Evolutionary conservation across 257 asterid species (phyloP).

Genomic region (Gentiana macrophylla): DNA sequence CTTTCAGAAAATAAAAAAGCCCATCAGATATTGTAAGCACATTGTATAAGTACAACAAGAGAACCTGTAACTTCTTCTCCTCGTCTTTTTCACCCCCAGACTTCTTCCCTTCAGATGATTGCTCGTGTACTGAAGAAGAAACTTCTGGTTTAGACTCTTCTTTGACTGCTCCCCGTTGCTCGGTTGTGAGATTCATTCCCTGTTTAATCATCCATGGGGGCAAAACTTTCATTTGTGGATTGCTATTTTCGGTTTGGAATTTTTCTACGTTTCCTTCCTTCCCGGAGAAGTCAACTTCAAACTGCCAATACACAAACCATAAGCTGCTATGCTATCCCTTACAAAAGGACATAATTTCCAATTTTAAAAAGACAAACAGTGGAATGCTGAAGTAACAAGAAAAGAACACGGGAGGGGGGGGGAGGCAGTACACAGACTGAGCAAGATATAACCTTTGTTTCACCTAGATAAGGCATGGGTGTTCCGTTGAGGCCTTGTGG

Average conservation of each 20-base stretch:
- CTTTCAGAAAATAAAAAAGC: slow-evolving; percentile 1
- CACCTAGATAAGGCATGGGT: slow-evolving; percentile 90
- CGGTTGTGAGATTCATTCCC: slow-evolving; percentile 85
- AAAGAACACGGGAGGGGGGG: not conserved
- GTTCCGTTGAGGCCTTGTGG: slow-evolving; percentile 62
- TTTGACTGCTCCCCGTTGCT: slow-evolving; percentile 81
- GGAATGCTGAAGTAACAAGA: not conserved
- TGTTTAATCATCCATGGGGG: slow-evolving; percentile 97
- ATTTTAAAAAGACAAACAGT: too few species aligned
- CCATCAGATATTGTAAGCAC: slow-evolving; percentile 2
- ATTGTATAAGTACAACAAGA: not conserved
- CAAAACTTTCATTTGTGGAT: slow-evolving; percentile 57
- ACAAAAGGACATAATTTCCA: not conserved
- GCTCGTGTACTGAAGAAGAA: slow-evolving; percentile 21
- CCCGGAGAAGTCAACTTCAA: slow-evolving; percentile 89
- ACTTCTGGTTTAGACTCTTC: slow-evolving; percentile 43
- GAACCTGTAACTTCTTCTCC: slow-evolving; percentile 53
- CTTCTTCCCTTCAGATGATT: slow-evolving; percentile 65
- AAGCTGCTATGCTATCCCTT: not conserved
- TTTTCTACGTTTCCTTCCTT: slow-evolving; percentile 62
- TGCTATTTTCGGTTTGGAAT: slow-evolving; percentile 37
- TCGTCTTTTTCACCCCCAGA: slow-evolving; percentile 36
- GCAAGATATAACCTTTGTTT: slow-evolving; percentile 54
- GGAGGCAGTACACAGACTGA: not conserved
- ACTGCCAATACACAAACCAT: slow-evolving; percentile 35